Conservation (phyloP, 495 filamentous ascomycete genomes). For the Aspergillus indologenus region DNA sequence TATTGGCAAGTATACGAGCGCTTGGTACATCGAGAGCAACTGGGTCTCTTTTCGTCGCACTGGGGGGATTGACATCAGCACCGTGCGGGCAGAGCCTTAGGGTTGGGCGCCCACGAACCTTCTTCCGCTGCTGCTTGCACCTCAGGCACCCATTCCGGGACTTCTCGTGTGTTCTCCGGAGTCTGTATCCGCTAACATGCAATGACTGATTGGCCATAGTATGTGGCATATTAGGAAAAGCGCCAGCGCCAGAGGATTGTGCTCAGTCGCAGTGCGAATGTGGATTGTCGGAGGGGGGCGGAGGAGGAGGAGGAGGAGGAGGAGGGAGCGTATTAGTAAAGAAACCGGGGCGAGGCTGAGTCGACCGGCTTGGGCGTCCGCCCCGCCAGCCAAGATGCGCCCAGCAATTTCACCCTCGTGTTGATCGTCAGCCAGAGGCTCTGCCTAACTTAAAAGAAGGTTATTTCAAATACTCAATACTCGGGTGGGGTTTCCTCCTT, state of each 20-base stretch:
- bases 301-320: too few species aligned
- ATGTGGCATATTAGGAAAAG: slow-evolving; percentile 14
- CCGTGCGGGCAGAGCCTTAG: not conserved
- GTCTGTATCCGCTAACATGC: slow-evolving; percentile 18
- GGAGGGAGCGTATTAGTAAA: not conserved
- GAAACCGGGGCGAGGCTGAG: not conserved
- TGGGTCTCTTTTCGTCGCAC: slow-evolving; percentile 28
- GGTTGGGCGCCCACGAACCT: slow-evolving; percentile 20
- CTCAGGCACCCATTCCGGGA: slow-evolving; percentile 34
- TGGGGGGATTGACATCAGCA: slow-evolving; percentile 14
- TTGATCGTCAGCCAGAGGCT: too few species aligned
- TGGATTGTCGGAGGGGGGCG: too few species aligned
- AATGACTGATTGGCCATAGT: slow-evolving; percentile 9
- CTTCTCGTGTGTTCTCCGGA: slow-evolving; percentile 33
- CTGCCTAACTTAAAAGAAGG: too few species aligned
- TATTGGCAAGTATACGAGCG: slow-evolving; percentile 22
- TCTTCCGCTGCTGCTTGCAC: slow-evolving; percentile 37
- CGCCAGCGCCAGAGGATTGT: too few species aligned
- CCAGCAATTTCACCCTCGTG: too few species aligned
- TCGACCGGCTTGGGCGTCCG: not conserved
- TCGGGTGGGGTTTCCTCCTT: too few species aligned
- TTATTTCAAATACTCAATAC: too few species aligned
- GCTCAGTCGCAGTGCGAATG: too few species aligned
- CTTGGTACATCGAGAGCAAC: slow-evolving; percentile 26
- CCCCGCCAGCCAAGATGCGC: not conserved